Evolutionary conservation across 1,284 basidiomycete genomes (phyloP).

Genomic region (Mycena citricolor): DNA sequence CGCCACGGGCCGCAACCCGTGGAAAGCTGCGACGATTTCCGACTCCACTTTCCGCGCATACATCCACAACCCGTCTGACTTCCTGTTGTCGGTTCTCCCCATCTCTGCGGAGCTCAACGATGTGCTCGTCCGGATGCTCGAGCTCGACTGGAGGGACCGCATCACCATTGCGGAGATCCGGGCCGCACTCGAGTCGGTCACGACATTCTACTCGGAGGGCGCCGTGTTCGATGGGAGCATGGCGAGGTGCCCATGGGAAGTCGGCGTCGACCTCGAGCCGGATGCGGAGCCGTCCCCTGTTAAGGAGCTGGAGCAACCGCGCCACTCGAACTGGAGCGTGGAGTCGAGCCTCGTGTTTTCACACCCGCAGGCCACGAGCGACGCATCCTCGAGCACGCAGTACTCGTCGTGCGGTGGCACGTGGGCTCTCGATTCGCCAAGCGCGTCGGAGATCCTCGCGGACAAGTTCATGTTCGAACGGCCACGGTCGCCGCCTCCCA

Average conservation of each 20-base stretch:
- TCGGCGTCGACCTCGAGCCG: conserved; percentile 66
- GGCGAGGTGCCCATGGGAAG: conserved; percentile 80
- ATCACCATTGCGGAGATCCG: conserved; percentile 73
- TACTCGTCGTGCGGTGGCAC: conserved; percentile 26
- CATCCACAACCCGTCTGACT: conserved; percentile 59
- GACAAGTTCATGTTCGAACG: conserved; percentile 27
- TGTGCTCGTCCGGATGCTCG: conserved; percentile 69
- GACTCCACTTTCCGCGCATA: conserved; percentile 80
- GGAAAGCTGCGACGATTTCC: conserved; percentile 88
- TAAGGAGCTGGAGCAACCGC: conserved; percentile 33
- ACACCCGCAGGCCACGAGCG: conserved; percentile 34
- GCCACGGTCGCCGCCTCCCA: conserved; percentile 40
- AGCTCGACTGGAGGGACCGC: conserved; percentile 69
- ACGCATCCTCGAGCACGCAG: conserved; percentile 32
- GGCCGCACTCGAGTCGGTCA: conserved; percentile 63
- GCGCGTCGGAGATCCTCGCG: conserved; percentile 21
- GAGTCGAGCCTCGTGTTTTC: conserved; percentile 66
- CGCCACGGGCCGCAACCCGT: conserved; percentile 93
- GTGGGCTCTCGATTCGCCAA: conserved; percentile 28
- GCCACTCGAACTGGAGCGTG: conserved; percentile 59
- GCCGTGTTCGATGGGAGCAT: conserved; percentile 80
- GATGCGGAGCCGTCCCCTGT: conserved; percentile 33
- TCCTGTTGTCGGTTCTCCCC: conserved; percentile 73
- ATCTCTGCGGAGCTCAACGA: conserved; percentile 71
- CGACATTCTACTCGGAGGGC: conserved; percentile 69